Evolutionary conservation across 148 eudicot genomes (phyloP).

Genomic region (Arbutus unedo): DNA sequence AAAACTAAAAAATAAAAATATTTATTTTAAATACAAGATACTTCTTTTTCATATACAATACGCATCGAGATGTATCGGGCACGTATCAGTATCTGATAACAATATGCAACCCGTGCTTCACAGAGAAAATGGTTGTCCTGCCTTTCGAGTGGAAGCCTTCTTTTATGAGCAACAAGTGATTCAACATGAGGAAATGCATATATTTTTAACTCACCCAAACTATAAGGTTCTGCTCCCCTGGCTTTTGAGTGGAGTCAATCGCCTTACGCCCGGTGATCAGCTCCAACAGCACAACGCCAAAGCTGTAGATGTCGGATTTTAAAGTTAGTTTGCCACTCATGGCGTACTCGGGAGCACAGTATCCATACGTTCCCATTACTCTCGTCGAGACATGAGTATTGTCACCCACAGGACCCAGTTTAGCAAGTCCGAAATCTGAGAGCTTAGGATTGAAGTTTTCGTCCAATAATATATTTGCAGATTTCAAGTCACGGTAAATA

Average conservation of each 20-base stretch:
- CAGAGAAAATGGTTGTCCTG: too few species aligned
- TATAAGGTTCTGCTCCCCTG: slow-evolving; percentile 58
- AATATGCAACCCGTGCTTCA: too few species aligned
- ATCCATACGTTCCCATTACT: slow-evolving; percentile 93
- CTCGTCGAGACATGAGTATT: slow-evolving; percentile 85
- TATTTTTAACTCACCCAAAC: slow-evolving; percentile 56
- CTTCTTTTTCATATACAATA: too few species aligned
- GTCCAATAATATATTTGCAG: slow-evolving; percentile 81
- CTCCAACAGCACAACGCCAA: slow-evolving; percentile 84
- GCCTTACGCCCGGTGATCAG: slow-evolving; percentile 75
- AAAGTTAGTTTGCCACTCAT: slow-evolving; percentile 71
- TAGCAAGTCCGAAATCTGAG: slow-evolving; percentile 92
- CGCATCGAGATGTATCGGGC: too few species aligned
- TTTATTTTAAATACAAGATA: too few species aligned
- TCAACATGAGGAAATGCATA: not conserved
- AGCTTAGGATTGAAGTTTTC: slow-evolving; percentile 66
- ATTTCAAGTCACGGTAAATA: slow-evolving; percentile 84
- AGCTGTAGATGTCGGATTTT: slow-evolving; percentile 84
- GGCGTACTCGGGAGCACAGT: slow-evolving; percentile 93
- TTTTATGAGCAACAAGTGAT: not conserved
- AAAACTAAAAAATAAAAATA: too few species aligned
- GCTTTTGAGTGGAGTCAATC: slow-evolving; percentile 38
- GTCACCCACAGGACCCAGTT: slow-evolving; percentile 83
- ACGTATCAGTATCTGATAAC: too few species aligned
- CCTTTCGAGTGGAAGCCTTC: not conserved